Evolutionary conservation across 176 grass and related monocot genomes (phyloP), one percentile per base, ranked within the genome.

Genomic region (Carex parvula): DNA sequence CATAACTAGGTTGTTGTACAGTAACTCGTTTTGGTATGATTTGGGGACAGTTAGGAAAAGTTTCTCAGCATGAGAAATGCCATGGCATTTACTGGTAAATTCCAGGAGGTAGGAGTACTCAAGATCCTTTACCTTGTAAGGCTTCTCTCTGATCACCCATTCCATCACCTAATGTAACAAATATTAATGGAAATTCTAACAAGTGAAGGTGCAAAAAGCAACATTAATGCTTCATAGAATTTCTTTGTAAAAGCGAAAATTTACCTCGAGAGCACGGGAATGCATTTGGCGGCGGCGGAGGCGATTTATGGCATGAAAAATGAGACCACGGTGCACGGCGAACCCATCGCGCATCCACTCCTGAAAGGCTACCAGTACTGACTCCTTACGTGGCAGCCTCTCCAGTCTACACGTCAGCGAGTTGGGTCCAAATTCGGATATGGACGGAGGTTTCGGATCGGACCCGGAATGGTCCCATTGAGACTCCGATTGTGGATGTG

Each of bases 141-240:
- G 95, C 30, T 88, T 93, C 91, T 98, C 95, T 83, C 91, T 92
- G 65, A 98, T 86, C n/a, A 98, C 87, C 95, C 95, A 98, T 78
- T 98, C 92, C 92, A 95, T 93, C 70, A 98, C 88, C 95, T 98
- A 81, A 2, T 0, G 0, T 11, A 41, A 80, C 18, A 52, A 24
- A 37, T 35, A 64, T 13, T 15, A 11, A 52, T 54, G 20, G n/a
- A 46, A 56, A 78, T 26, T 26, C 11, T 1, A 78, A 61, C 20
- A 70, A 50, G 4, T 22, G 5, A 52, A 9, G 65, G 32, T 41
- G 32, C 1, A 41, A n/a, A n/a, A n/a, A n/a, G n/a, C n/a, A n/a
- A n/a, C n/a, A n/a, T n/a, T n/a, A n/a, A n/a, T n/a, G n/a, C n/a
- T n/a, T 30, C 29, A 2, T 29, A 29, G 29, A 29, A 29, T 29